These are phyloP conservation scores for Zymoseptoria pseudotritici DNA, from an alignment of 2,329 filamentous ascomycete species.

Conservation along the genomic window DNA sequence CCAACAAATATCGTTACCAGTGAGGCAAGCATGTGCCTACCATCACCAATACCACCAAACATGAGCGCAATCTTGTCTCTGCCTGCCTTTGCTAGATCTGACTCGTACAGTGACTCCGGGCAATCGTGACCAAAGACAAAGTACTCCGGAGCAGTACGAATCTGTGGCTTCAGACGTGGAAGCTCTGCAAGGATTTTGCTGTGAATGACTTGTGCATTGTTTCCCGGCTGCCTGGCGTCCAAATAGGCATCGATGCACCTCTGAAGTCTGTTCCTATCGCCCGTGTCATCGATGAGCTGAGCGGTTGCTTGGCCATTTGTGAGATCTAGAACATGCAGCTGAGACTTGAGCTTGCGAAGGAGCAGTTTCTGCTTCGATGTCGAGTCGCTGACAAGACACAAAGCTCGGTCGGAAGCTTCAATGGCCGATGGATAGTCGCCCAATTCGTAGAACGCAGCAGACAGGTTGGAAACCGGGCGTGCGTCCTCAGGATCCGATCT, in stretches of 20 bases:
- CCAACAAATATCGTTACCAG: constrained; percentile 1
- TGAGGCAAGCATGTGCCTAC: constrained; percentile 5
- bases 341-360: constrained; percentile 6
- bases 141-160: constrained; percentile 6
- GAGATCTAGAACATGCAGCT: neutral
- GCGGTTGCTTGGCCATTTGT: neutral
- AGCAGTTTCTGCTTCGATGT: constrained; percentile 9
- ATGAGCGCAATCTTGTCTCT: constrained; percentile 6
- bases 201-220: neutral
- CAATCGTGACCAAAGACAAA: constrained; percentile 10
- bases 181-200: constrained; percentile 5
- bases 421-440: constrained; percentile 8
- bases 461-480: constrained; percentile 13
- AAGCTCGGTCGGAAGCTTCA: constrained; percentile 3
- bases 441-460: constrained; percentile 13
- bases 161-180: constrained; percentile 10
- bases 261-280: neutral
- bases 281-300: neutral
- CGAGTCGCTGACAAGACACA: constrained; percentile 5
- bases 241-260: neutral
- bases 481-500: constrained; percentile 8
- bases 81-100: neutral
- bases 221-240: neutral
- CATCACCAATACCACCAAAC: constrained; percentile 10
- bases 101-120: constrained; percentile 7